Evolutionary conservation across 2,329 filamentous ascomycete genomes (phyloP).

Genomic region (Diplodia seriata): DNA sequence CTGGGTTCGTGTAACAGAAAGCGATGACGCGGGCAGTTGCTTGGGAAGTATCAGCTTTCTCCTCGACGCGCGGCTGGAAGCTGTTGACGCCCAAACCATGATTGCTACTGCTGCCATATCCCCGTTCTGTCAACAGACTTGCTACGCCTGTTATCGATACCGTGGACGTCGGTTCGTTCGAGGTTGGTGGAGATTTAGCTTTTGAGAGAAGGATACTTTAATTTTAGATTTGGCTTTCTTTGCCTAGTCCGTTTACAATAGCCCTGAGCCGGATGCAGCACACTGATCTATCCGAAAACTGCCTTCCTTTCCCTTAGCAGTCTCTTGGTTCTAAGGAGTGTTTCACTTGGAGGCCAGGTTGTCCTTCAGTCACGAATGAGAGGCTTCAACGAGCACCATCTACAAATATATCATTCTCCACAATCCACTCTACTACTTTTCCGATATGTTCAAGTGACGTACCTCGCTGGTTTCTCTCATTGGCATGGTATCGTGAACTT

Average conservation of each 20-base stretch:
- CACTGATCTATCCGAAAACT: neutral
- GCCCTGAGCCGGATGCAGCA: too few species aligned
- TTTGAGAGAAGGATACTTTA: neutral
- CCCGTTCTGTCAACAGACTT: neutral
- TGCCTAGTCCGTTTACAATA: too few species aligned
- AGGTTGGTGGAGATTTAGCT: neutral
- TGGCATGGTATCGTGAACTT: neutral
- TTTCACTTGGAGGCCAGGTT: neutral
- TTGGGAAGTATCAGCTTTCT: neutral
- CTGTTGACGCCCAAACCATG: neutral
- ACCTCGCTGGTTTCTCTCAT: neutral
- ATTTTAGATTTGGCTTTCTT: conserved; percentile 2
- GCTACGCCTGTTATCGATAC: neutral
- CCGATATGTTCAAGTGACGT: neutral
- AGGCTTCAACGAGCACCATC: neutral
- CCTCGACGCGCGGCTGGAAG: too few species aligned
- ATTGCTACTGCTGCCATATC: too few species aligned
- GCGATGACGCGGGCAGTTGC: neutral
- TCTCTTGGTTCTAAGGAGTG: too few species aligned
- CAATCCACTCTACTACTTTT: neutral
- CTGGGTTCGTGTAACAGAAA: neutral
- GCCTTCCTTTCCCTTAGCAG: too few species aligned
- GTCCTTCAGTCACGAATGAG: neutral
- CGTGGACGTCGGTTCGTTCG: neutral
- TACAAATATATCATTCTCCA: neutral